phyloP scores from a whole-genome alignment of 2,329 filamentous ascomycete genomes.

The Furcasterigmium furcatum region DNA sequence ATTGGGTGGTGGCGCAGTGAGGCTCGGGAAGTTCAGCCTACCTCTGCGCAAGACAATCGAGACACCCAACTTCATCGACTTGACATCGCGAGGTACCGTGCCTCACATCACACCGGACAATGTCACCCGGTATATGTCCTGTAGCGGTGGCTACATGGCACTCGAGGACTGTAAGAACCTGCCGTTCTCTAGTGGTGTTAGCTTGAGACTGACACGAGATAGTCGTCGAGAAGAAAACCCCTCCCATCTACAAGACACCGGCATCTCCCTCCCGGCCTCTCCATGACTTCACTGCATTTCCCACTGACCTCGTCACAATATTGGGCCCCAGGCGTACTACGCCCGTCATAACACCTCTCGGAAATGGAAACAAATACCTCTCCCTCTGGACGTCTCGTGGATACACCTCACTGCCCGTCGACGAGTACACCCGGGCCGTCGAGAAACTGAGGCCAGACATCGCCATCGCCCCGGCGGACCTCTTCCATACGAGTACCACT shows the following conservation, averaged over 20 bases:
- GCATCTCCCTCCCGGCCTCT: conserved; percentile 51
- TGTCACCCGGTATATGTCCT: conserved; percentile 58
- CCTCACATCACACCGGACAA: conserved; percentile 90
- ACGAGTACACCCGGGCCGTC: conserved; percentile 66
- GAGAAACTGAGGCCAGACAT: conserved; percentile 74
- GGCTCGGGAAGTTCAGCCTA: conserved; percentile 66
- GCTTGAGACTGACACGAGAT: not conserved
- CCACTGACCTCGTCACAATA: conserved; percentile 62
- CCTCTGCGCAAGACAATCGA: conserved; percentile 61
- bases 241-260: conserved; percentile 39
- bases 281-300: conserved; percentile 73
- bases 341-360: conserved; percentile 66
- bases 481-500: conserved; percentile 42
- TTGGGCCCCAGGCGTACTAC: conserved; percentile 77
- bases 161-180: conserved; percentile 82
- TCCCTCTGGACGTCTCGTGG: conserved; percentile 84
- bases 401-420: conserved; percentile 67
- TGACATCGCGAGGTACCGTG: conserved; percentile 78
- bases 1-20: conserved; percentile 43
- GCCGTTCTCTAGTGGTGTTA: not conserved
- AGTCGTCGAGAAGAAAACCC: conserved; percentile 54
- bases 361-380: conserved; percentile 68
- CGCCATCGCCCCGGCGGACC: conserved; percentile 73
- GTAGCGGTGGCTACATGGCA: conserved; percentile 73
- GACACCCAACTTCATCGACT: conserved; percentile 79